Evolutionary conservation across 78 protist species (phyloP).

Genomic region (Monosiga brevicollis): DNA sequence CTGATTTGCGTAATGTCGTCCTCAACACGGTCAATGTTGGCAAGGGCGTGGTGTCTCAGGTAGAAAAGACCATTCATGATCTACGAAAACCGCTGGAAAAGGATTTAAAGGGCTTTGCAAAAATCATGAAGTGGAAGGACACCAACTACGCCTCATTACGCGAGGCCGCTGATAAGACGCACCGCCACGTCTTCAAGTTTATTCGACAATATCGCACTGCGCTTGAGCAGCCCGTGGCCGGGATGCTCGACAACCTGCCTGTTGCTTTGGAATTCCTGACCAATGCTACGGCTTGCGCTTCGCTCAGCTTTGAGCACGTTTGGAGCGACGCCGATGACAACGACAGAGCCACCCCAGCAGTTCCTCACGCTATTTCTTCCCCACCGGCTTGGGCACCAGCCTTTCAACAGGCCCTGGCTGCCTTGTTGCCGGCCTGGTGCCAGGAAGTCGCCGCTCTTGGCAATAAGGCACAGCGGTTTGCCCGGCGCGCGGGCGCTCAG

Average conservation of each 20-base stretch:
- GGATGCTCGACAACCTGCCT: background rate
- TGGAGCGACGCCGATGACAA: no score
- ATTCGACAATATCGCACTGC: background rate
- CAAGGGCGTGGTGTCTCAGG: background rate
- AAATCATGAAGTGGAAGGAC: slow-evolving; percentile 41
- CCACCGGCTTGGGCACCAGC: no score
- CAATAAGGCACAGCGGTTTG: no score
- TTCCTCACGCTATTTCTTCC: no score
- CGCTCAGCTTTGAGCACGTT: no score
- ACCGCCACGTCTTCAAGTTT: slow-evolving; percentile 12
- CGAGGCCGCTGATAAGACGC: slow-evolving; percentile 30
- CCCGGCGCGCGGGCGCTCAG: no score
- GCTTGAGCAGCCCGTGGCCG: slow-evolving; percentile 1
- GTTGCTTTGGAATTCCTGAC: no score
- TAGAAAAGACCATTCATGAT: background rate
- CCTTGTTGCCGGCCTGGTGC: no score
- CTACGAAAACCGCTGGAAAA: slow-evolving; percentile 9
- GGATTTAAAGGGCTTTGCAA: slow-evolving; percentile 1
- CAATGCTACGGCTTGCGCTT: no score
- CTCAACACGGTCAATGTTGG: background rate
- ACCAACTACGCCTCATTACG: slow-evolving; percentile 31
- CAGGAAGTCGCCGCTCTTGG: no score
- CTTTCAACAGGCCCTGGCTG: no score
- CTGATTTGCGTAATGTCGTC: background rate
- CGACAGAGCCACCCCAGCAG: no score